A percentile compares a stretch with the other conserved stretches of the same genome.
Conservation (phyloP, 129 eudicot genomes). For the Escallonia rubra region DNA sequence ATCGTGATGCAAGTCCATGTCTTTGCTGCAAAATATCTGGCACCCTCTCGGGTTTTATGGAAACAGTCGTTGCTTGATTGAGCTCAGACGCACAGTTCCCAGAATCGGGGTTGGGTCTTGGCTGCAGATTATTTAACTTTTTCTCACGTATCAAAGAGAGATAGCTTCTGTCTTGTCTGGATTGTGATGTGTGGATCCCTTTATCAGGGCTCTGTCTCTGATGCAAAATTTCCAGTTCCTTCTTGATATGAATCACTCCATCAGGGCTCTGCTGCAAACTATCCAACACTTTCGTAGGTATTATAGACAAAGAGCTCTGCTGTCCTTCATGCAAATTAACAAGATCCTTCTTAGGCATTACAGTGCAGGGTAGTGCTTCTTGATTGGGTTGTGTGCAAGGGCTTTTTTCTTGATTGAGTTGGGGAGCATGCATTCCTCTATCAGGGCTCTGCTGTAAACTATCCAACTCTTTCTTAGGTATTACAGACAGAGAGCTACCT, state of each 20-base stretch:
- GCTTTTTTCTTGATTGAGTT: slow-evolving; percentile 24
- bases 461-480: slow-evolving; percentile 8
- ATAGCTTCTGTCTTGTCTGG: slow-evolving; percentile 45
- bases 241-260: slow-evolving; percentile 15
- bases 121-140: slow-evolving; percentile 24
- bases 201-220: slow-evolving; percentile 13
- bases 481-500: slow-evolving; percentile 3
- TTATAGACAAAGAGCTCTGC: slow-evolving; percentile 1
- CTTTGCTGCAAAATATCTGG: slow-evolving; percentile 56
- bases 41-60: slow-evolving; percentile 43
- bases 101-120: neutral
- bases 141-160: slow-evolving; percentile 20
- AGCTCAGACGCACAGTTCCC: slow-evolving; percentile 8
- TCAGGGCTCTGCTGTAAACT: slow-evolving; percentile 22
- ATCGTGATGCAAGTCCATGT: slow-evolving; percentile 9
- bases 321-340: neutral
- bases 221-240: slow-evolving; percentile 26
- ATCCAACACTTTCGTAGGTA: slow-evolving; percentile 2
- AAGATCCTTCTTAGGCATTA: neutral
- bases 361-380: neutral
- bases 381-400: neutral
- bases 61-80: slow-evolving; percentile 16
- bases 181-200: slow-evolving; percentile 20
- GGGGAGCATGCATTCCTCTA: slow-evolving; percentile 14
- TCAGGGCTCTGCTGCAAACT: slow-evolving; percentile 19